These are phyloP conservation scores for Diutina sp. DNA, from an alignment of 1,139 yeast species.

Conservation along the genomic window DNA sequence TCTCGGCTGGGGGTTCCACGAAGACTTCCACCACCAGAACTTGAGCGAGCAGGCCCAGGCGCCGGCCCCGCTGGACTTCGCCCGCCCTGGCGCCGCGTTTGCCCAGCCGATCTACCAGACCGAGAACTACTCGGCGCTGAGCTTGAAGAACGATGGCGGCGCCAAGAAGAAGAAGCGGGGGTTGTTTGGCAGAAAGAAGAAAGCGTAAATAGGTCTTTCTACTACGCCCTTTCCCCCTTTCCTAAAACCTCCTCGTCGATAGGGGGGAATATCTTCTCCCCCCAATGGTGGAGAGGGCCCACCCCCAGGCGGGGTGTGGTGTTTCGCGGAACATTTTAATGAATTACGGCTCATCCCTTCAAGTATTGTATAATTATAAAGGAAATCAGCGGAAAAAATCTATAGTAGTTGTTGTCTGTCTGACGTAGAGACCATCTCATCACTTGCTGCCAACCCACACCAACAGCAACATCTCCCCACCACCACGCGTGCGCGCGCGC, in stretches of 20 bases:
- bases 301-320: background rate
- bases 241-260: too few relatives aligned
- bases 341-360: background rate
- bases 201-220: background rate
- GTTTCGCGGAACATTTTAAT: background rate
- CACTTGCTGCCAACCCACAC: too few relatives aligned
- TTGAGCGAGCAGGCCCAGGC: conserved; percentile 11
- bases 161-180: conserved; percentile 45
- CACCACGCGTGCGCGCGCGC: background rate
- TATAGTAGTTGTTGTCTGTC: too few relatives aligned
- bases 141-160: conserved; percentile 22
- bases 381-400: too few relatives aligned
- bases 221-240: background rate
- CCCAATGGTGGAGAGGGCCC: background rate
- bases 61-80: conserved; percentile 5
- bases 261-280: too few relatives aligned
- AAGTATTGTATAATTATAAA: background rate
- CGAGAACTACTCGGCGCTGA: conserved; percentile 32
- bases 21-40: conserved; percentile 29
- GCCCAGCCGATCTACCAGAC: conserved; percentile 52
- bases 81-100: conserved; percentile 21
- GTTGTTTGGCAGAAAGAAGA: conserved; percentile 53
- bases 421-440: too few relatives aligned
- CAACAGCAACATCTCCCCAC: too few relatives aligned
- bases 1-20: conserved; percentile 65